phyloP scores from a whole-genome alignment of 2,329 filamentous ascomycete species.

The Penicillium glabrum region DNA sequence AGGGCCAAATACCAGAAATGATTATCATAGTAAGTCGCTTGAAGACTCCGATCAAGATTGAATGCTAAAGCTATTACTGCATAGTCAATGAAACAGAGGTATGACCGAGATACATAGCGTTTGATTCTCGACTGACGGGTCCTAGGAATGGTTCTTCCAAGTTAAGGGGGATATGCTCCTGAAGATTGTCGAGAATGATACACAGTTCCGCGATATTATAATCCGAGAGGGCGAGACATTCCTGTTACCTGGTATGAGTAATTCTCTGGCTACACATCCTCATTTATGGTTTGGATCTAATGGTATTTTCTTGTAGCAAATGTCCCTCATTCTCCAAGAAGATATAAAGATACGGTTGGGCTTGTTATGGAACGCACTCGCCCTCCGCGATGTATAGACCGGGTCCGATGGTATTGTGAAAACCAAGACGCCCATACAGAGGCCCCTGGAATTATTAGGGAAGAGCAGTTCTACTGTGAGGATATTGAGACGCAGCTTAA shows the following conservation, averaged over 20 bases:
- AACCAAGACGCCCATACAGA: slow-evolving; percentile 5
- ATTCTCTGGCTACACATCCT: neutral
- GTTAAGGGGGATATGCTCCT: slow-evolving; percentile 20
- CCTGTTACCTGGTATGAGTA: slow-evolving; percentile 14
- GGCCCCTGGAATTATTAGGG: slow-evolving; percentile 12
- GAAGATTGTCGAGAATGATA: slow-evolving; percentile 12
- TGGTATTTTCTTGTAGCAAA: neutral
- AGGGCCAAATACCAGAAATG: slow-evolving; percentile 18
- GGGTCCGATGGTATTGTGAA: slow-evolving; percentile 72
- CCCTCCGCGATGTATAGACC: slow-evolving; percentile 67
- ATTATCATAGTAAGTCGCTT: slow-evolving; percentile 15
- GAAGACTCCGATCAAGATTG: too few species aligned
- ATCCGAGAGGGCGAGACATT: slow-evolving; percentile 20
- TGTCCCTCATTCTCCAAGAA: slow-evolving; percentile 84
- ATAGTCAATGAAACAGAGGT: slow-evolving; percentile 18
- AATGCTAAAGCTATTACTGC: neutral
- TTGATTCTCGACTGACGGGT: neutral
- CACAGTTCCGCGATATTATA: slow-evolving; percentile 12
- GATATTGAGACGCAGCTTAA: slow-evolving; percentile 16
- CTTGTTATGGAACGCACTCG: slow-evolving; percentile 81
- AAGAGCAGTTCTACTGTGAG: slow-evolving; percentile 16
- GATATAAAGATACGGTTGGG: slow-evolving; percentile 83
- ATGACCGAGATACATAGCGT: neutral
- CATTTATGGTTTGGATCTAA: neutral
- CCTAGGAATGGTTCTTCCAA: slow-evolving; percentile 23